Base-by-base conservation (phyloP, 164 flowering plant genomes). In the Litsea cubeba region DNA sequence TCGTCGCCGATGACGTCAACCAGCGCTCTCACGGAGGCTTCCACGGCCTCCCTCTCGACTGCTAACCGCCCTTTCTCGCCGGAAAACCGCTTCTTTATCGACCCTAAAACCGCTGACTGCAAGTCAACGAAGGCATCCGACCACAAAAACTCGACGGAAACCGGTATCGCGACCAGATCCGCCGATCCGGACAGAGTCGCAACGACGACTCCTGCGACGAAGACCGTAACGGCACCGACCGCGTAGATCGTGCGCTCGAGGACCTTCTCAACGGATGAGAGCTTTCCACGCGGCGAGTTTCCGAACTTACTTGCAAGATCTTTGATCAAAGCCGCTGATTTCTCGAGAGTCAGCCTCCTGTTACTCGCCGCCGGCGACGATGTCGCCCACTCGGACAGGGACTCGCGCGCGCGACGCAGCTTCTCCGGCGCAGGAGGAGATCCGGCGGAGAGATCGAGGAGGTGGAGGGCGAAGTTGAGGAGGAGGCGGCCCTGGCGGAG, bases 91-190 rank as follows among this genome's bases (percentile, higher is more conserved):
- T 23, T 71, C 14, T 50, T 30, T 62, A 76, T 46, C 76, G 73
- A 68, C 25, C 23, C 65, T 32, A n/a, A 62, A 25, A 83, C 28
- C 58, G 63, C 74, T 50, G 78, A 58, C 14, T 66, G 68, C 8
- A 81, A 65, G 3, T 49, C 73, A 76, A 79, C 81, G 46, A 77
- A 72, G 54, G 74, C n/a, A 1, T 70, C 81, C 4, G 81, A 71
- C 86, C 86, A 83, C 5, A 62, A 1, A 51, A 79, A 83, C 74
- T 79, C 84, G 50, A 58, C 24, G 5, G 79, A 76, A 20, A 78
- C 77, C 22, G 70, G 73, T 70, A 78, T 46, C 12, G 10, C 25
- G 24, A 32, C 57, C 22, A n/a, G 28, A 2, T 73, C 79, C 10
- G 71, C 66, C 0, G 67, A 50, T 7, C 73, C 80, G 75, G 67